A percentile compares a stretch with the other conserved stretches of the same genome.
Evolutionary conservation across 2,329 filamentous ascomycete genomes (phyloP).

Genomic region (Aspergillus eucalypticola): DNA sequence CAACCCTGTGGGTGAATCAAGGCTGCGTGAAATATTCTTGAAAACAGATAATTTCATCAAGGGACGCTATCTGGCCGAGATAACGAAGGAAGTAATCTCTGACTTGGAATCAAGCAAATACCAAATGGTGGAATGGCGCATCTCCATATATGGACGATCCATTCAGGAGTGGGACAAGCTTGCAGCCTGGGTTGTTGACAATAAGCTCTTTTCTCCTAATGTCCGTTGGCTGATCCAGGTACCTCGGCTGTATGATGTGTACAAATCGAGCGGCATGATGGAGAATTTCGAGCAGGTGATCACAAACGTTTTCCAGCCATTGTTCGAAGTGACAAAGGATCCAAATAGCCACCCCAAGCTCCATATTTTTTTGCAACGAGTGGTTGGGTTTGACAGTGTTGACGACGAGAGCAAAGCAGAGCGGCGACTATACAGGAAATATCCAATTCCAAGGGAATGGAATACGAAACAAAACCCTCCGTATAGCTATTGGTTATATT

Average conservation of each 20-base stretch:
- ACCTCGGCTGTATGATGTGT: conserved; percentile 91
- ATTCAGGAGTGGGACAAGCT: conserved; percentile 97
- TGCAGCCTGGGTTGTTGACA: conserved; percentile 95
- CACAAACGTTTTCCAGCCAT: conserved; percentile 84
- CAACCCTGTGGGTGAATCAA: conserved; percentile 93
- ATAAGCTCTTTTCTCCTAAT: conserved; percentile 97
- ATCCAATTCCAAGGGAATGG: conserved; percentile 87
- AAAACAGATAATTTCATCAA: conserved; percentile 99
- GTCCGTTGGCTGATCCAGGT: conserved; percentile 97
- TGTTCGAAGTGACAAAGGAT: conserved; percentile 91
- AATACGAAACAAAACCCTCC: conserved; percentile 91
- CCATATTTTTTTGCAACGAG: conserved; percentile 89
- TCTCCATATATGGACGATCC: conserved; percentile 91
- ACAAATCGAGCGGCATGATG: conserved; percentile 86
- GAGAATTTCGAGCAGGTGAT: conserved; percentile 87
- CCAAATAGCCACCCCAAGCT: conserved; percentile 86
- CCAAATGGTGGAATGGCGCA: conserved; percentile 99
- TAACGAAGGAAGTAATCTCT: conserved; percentile 95
- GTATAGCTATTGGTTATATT: conserved; percentile 99
- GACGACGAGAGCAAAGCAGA: conserved; percentile 98
- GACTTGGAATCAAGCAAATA: conserved; percentile 99
- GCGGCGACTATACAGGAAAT: conserved; percentile 91
- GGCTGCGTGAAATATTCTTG: conserved; percentile 93
- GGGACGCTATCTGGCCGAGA: conserved; percentile 92
- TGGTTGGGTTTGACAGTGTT: conserved; percentile 96